These are phyloP conservation scores for Blastomyces parvus DNA, from an alignment of 2,329 filamentous ascomycete genomes.

Conservation along the genomic window DNA sequence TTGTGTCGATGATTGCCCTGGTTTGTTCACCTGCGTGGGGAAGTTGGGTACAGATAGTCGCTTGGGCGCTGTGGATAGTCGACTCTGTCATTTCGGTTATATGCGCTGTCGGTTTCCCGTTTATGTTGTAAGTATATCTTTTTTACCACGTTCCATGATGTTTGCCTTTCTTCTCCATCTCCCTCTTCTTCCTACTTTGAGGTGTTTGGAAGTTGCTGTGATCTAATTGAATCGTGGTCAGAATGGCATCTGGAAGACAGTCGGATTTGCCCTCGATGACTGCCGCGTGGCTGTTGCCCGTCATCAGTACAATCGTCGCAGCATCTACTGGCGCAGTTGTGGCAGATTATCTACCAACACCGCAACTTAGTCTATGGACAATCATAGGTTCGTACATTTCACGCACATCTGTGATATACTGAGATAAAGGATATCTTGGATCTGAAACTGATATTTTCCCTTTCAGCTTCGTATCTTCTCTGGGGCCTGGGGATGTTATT, in stretches of 20 bases:
- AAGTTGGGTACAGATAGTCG: constrained; percentile 44
- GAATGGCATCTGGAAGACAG: constrained; percentile 28
- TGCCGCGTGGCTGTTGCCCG: constrained; percentile 57
- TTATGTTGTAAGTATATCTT: constrained; percentile 41
- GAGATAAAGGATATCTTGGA: not conserved
- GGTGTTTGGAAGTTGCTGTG: not conserved
- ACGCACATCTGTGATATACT: constrained; percentile 30
- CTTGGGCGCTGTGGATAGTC: constrained; percentile 52
- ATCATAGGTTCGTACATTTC: constrained; percentile 58
- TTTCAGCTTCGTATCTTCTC: constrained; percentile 53
- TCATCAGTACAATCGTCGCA: constrained; percentile 58
- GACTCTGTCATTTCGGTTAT: constrained; percentile 46
- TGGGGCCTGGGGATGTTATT: constrained; percentile 58
- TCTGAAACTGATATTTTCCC: too few species aligned
- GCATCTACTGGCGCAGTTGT: constrained; percentile 55
- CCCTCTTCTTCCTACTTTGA: not conserved
- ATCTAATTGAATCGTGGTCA: constrained; percentile 3
- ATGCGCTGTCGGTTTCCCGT: constrained; percentile 48
- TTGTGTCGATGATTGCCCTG: constrained; percentile 56
- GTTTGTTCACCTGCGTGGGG: constrained; percentile 55
- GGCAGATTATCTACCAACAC: constrained; percentile 48
- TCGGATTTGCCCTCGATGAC: constrained; percentile 52
- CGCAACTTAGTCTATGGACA: constrained; percentile 51
- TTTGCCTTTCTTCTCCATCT: not conserved
- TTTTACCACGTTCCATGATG: not conserved